Percentiles rank a stretch among this genome's conserved stretches.
Evolutionary conservation across 352 stramenopile species (phyloP).

Genomic region (Phytophthora melonis): DNA sequence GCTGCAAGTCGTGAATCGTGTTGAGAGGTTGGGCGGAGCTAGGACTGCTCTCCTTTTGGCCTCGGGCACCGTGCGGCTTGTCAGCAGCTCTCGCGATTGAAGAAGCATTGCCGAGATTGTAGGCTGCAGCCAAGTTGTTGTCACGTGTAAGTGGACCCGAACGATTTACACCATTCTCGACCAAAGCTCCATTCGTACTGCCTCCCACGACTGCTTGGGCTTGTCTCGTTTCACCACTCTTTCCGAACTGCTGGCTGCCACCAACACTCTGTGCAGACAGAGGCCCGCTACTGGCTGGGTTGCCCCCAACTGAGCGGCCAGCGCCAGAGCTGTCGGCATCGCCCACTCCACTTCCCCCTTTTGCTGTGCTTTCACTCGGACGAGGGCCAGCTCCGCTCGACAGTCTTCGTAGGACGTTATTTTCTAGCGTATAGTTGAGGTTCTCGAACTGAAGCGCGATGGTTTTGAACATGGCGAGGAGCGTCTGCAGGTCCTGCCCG

Average conservation of each 20-base stretch:
- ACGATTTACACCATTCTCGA: background rate
- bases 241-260: background rate
- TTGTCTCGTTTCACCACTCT: constrained; percentile 10
- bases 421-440: constrained; percentile 52
- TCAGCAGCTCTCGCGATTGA: background rate
- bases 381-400: constrained; percentile 12
- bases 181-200: background rate
- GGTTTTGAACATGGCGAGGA: constrained; percentile 69
- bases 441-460: constrained; percentile 68
- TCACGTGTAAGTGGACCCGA: constrained; percentile 3
- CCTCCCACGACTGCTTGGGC: background rate
- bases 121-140: constrained; percentile 1
- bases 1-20: constrained; percentile 67
- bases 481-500: constrained; percentile 61
- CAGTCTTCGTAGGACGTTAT: constrained; percentile 39
- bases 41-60: constrained; percentile 2
- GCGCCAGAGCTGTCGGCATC: background rate
- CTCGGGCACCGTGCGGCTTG: background rate
- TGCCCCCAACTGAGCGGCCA: background rate
- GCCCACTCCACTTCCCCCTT: background rate
- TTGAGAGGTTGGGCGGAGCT: constrained; percentile 33
- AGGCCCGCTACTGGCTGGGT: background rate
- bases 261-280: background rate
- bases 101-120: background rate
- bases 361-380: background rate